Base-by-base conservation (phyloP, 345 rosid genomes). In the Gossypium australe region DNA sequence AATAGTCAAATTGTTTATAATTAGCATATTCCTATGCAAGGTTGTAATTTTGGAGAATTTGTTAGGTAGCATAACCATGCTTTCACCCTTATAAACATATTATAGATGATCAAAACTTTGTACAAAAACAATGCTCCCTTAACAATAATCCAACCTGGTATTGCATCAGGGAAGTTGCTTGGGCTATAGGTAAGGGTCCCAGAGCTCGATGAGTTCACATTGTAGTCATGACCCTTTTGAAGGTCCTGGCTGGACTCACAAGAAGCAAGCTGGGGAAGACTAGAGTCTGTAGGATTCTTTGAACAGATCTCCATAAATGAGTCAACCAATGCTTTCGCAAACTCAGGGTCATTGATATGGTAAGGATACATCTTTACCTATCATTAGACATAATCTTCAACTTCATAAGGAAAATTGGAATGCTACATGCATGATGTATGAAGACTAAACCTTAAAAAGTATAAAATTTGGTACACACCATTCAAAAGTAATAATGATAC, bases 331-430 rank as follows among this genome's bases (percentile, higher is more conserved):
- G 88, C 91, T 78, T 89, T 82, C 44, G 91, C 98, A 83, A 94
- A 94, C 88, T 86, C 88, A 44, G 81, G 81, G 78, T 94, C 98
- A 79, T 94, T 94, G 86, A 94, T 82, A 80, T 94, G 89, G 75
- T 79, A 84, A 60, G 97, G 84, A 74, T 80, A 83, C 43, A 77
- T 80, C 78, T 86, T 88, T 51, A 94, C 89, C 97, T 94, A 71
- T 74, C 70, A 70, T 56, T 27, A 53, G 16, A 59, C 71, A 80
- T 58, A 72, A 25, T 64, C 64, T 27, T 43, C 75, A 79, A 58
- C 12, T 67, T 68, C 78, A 67, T 57, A 9, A 66, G 72, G 2
- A 41, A 44, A 14, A 67, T 10, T 10, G 45, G n/a, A 55, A 66
- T 16, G 43, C 44, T 16, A 61, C 24, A 18, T 24, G 56, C 29